These are phyloP conservation scores for Wakefieldia striispora DNA, from an alignment of 768 basidiomycete genomes.

Conservation along the genomic window DNA sequence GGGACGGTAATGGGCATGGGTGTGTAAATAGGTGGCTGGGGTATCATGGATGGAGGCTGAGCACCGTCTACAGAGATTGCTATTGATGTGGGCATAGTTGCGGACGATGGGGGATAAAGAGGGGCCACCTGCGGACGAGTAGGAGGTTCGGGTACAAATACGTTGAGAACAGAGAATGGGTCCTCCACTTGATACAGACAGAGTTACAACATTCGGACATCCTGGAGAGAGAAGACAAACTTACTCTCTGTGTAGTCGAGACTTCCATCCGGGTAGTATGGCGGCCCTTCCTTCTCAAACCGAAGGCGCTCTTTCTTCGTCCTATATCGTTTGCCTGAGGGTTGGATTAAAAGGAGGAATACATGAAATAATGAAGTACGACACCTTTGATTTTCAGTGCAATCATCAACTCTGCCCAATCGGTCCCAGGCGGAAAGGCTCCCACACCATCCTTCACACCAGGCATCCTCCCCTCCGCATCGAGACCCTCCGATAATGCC, in stretches of 20 bases:
- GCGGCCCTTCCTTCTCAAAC: slow-evolving; percentile 76
- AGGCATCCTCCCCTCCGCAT: slow-evolving; percentile 69
- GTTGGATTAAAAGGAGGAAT: neutral
- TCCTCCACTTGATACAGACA: slow-evolving; percentile 59
- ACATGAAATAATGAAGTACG: neutral
- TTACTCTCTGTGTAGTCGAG: slow-evolving; percentile 69
- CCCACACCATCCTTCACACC: slow-evolving; percentile 76
- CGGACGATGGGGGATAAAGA: slow-evolving; percentile 45
- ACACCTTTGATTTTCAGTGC: slow-evolving; percentile 73
- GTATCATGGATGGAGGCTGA: neutral
- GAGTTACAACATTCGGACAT: neutral
- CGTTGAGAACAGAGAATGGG: slow-evolving; percentile 66
- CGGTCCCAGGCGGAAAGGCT: slow-evolving; percentile 66
- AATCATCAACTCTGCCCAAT: slow-evolving; percentile 72
- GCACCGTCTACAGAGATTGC: neutral
- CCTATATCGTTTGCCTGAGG: slow-evolving; percentile 67
- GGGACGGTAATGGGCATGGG: slow-evolving; percentile 31
- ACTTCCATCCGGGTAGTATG: slow-evolving; percentile 71
- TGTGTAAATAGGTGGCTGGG: slow-evolving; percentile 16
- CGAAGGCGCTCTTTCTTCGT: slow-evolving; percentile 79
- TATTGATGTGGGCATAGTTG: slow-evolving; percentile 16
- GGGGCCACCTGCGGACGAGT: slow-evolving; percentile 57
- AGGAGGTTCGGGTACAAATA: slow-evolving; percentile 56
- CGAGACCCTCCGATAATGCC: slow-evolving; percentile 46
- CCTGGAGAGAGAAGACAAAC: slow-evolving; percentile 20